Base-by-base conservation (phyloP, 805 yeast species). In the Barnettozyma populi region DNA sequence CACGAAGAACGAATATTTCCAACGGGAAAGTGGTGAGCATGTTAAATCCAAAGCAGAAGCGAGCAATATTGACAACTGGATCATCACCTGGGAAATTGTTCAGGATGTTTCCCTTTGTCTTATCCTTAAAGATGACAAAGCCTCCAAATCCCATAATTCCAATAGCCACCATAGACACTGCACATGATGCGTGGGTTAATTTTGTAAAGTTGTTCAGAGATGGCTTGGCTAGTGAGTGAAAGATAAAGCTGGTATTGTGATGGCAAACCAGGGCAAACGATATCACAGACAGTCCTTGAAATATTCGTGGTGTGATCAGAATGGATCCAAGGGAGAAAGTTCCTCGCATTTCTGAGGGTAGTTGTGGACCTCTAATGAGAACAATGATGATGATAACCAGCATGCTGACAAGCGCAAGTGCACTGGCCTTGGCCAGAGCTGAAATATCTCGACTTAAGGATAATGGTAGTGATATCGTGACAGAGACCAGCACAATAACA, bases 261-360 rank as follows among this genome's bases (percentile, higher is more conserved):
- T 90, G 98, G 61, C 98, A 90, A 4, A 90, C 97, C 54, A 92
- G 75, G 2, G 98, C 98, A 69, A 90, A 90, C 1, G 97, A 89
- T 29, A 90, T 88, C 43, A 90, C 96, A n/a, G 94, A 84, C 24
- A 90, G 80, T 2, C 97, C 96, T 65, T 90, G 96, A 62, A 90
- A 88, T 4, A 90, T 68, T 37, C 81, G 80, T 11, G 73, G 64
- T 52, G 83, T 83, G 43, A 88, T 60, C 5, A 87, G 69, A 68
- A 78, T 72, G 31, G 74, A 68, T 36, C 67, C 44, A 11, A 63
- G 49, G 0, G 79, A 49, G 16, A 84, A 67, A 0, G 67, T 52
- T 0, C 86, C 84, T 56, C 73, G 78, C 18, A 74, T 63, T 0
- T 70, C 69, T 0, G 66, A 45, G 7, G 77, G 75, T 23, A 79